phyloP scores from a whole-genome alignment of 208 protist genomes.

The Endotrypanum monterogeii region DNA sequence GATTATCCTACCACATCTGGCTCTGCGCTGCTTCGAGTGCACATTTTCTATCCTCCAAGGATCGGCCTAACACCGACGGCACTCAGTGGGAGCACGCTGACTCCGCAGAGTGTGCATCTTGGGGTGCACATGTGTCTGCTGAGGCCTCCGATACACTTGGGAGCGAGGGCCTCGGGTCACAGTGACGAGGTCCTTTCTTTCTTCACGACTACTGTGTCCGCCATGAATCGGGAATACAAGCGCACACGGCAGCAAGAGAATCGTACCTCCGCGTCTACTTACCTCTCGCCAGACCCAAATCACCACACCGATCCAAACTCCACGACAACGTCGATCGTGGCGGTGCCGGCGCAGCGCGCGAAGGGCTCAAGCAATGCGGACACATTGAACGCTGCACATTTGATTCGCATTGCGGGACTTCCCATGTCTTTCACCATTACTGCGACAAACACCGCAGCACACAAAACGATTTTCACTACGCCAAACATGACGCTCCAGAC shows the following conservation, averaged over 20 bases:
- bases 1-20: background rate
- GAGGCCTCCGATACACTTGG: background rate
- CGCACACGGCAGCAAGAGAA: constrained; percentile 9
- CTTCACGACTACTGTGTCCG: constrained; percentile 17
- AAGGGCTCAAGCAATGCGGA: constrained; percentile 5
- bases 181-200: constrained; percentile 15
- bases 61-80: constrained; percentile 28
- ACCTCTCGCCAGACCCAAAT: background rate
- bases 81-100: constrained; percentile 39
- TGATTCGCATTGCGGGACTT: constrained; percentile 47
- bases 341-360: constrained; percentile 17
- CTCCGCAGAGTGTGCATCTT: constrained; percentile 36
- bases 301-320: background rate
- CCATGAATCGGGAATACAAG: constrained; percentile 37
- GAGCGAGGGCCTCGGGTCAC: background rate
- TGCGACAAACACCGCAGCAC: background rate
- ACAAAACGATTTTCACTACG: constrained; percentile 45
- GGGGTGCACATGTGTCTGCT: constrained; percentile 31
- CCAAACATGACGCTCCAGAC: constrained; percentile 55
- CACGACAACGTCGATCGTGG: background rate
- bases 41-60: constrained; percentile 48
- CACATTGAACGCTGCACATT: constrained; percentile 29
- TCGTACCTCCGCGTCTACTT: background rate
- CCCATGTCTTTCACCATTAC: constrained; percentile 30
- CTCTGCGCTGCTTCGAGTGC: constrained; percentile 41